These are phyloP conservation scores for Blastomyces emzantsi DNA, from an alignment of 2,329 filamentous ascomycete species.

Conservation along the genomic window DNA sequence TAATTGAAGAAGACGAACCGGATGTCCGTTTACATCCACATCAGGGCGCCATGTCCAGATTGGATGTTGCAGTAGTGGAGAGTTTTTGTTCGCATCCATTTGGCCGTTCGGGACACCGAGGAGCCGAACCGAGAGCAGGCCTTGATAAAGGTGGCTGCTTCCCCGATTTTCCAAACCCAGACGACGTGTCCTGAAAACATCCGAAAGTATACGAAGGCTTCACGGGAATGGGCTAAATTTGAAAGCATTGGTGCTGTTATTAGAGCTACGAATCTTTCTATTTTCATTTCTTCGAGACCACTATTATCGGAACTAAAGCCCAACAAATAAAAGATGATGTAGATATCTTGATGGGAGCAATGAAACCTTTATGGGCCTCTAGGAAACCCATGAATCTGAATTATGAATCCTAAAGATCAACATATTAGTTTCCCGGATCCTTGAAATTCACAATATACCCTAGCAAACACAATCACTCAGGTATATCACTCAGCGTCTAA, in stretches of 20 bases:
- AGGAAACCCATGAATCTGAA: background rate
- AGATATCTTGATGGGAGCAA: background rate
- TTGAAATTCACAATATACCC: background rate
- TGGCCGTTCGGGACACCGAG: too few relatives aligned
- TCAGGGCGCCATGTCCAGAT: too few relatives aligned
- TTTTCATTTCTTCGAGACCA: background rate
- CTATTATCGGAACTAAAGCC: background rate
- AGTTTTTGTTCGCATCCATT: too few relatives aligned
- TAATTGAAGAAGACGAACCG: background rate
- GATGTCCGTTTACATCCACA: background rate
- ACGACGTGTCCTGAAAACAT: too few relatives aligned
- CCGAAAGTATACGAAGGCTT: background rate
- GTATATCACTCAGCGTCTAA: background rate
- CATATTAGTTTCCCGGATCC: background rate
- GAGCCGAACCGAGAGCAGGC: too few relatives aligned
- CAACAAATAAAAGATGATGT: background rate
- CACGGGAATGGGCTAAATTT: background rate
- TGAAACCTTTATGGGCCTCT: background rate
- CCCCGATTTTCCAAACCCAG: too few relatives aligned
- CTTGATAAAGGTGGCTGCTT: too few relatives aligned
- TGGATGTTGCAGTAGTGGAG: too few relatives aligned
- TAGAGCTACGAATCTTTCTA: background rate
- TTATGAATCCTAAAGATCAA: background rate
- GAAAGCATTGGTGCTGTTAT: background rate
- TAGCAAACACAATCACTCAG: background rate